phyloP scores from a whole-genome alignment of 805 yeast genomes.

The Suhomyces canberraensis region DNA sequence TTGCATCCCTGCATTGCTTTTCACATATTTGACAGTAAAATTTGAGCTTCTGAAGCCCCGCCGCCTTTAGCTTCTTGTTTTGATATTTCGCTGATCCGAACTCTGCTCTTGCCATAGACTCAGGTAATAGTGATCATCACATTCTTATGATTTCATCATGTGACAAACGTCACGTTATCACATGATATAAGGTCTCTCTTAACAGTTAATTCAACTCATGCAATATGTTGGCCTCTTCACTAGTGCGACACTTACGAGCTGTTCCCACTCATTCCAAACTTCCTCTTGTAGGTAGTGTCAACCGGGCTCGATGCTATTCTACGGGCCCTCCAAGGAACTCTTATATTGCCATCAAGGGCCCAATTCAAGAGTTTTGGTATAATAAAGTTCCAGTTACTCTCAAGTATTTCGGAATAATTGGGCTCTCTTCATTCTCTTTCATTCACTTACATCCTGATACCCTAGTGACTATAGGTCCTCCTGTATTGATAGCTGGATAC shows the following conservation, averaged over 20 bases:
- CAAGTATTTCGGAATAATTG: slow-evolving; percentile 28
- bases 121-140: background rate
- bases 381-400: slow-evolving; percentile 21
- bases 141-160: background rate
- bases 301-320: slow-evolving; percentile 3
- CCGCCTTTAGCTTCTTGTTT: slow-evolving; percentile 72
- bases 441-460: slow-evolving; percentile 36
- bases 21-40: slow-evolving; percentile 90
- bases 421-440: slow-evolving; percentile 24
- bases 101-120: slow-evolving; percentile 32
- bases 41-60: slow-evolving; percentile 80
- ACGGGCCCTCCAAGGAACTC: slow-evolving; percentile 32
- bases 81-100: slow-evolving; percentile 56
- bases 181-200: too few species aligned
- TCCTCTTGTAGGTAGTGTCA: too few species aligned
- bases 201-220: too few species aligned
- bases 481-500: slow-evolving; percentile 27
- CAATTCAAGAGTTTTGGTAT: slow-evolving; percentile 24
- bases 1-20: slow-evolving; percentile 93
- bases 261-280: too few species aligned
- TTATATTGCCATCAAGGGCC: slow-evolving; percentile 24
- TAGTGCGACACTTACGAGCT: too few species aligned
- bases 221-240: too few species aligned
- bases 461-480: slow-evolving; percentile 36
- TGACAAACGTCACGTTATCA: too few species aligned